Conservation (phyloP, 2,329 filamentous ascomycete genomes). For the Dactylellina parvicollis region DNA sequence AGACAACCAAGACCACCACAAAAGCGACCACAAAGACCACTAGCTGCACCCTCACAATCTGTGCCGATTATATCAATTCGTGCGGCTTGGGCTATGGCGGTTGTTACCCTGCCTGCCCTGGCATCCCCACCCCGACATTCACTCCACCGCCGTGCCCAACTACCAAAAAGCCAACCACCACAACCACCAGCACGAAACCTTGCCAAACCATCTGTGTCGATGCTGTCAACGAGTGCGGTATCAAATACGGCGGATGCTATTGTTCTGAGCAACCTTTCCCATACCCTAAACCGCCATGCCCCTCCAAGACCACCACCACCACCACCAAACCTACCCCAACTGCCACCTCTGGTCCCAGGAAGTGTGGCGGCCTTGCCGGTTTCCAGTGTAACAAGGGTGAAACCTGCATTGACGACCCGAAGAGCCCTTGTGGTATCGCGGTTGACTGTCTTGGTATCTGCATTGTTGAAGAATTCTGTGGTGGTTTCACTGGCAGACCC, state of each 20-base stretch:
- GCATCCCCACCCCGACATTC: constrained; percentile 20
- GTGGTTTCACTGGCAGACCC: constrained; percentile 61
- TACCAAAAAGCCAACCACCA: constrained; percentile 20
- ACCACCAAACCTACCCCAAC: constrained; percentile 16
- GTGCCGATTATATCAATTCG: constrained; percentile 51
- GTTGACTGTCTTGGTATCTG: constrained; percentile 50
- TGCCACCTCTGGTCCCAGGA: constrained; percentile 21
- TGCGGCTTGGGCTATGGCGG: constrained; percentile 44
- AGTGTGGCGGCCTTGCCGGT: constrained; percentile 39
- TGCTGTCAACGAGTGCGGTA: constrained; percentile 55
- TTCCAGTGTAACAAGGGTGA: constrained; percentile 35
- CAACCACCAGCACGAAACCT: constrained; percentile 28
- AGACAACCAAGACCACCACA: constrained; percentile 18
- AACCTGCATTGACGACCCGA: constrained; percentile 49
- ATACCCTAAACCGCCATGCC: constrained; percentile 50
- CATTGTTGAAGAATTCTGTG: constrained; percentile 59
- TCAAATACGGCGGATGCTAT: constrained; percentile 56
- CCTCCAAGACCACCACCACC: constrained; percentile 9
- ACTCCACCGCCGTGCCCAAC: constrained; percentile 27
- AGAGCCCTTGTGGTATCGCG: constrained; percentile 46
- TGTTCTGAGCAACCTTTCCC: constrained; percentile 20
- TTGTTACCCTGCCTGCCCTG: constrained; percentile 34
- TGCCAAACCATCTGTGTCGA: constrained; percentile 54
- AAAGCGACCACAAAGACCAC: background rate
- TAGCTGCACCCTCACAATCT: constrained; percentile 31